phyloP scores from a whole-genome alignment of 306 rosid species.

The Morella rubra region DNA sequence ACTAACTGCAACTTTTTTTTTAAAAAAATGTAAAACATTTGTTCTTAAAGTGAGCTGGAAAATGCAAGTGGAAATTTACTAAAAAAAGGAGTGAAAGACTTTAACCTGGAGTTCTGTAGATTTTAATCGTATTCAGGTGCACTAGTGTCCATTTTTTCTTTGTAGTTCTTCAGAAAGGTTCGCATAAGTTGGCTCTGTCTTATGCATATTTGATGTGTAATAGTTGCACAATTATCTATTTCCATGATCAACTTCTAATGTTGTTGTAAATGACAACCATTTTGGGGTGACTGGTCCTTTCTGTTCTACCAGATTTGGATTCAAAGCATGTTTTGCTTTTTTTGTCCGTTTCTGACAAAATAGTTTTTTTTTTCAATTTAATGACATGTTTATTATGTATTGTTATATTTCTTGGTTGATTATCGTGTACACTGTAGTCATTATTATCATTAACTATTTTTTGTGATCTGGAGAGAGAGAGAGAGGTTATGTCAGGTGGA shows the following conservation, averaged over 20 bases:
- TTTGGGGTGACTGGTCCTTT: neutral
- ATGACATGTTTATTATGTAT: neutral
- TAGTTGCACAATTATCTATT: neutral
- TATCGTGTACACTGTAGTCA: neutral
- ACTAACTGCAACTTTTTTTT: no score
- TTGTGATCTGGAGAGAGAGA: neutral
- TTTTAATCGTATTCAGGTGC: no score
- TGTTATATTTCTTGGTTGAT: neutral
- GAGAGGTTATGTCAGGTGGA: neutral
- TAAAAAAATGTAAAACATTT: neutral
- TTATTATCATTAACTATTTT: neutral
- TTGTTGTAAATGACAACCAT: neutral
- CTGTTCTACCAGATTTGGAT: neutral
- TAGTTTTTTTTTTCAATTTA: neutral
- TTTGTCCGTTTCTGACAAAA: neutral
- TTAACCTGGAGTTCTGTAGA: neutral
- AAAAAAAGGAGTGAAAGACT: neutral
- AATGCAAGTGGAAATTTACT: neutral
- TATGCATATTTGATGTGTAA: neutral
- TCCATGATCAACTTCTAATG: neutral
- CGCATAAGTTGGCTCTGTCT: neutral
- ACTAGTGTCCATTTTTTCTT: no score
- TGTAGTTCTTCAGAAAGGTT: neutral
- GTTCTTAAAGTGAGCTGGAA: neutral
- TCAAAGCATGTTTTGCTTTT: neutral